Percentiles rank a stretch among this genome's conserved stretches.
Evolutionary conservation across 768 basidiomycete genomes (phyloP).

Genomic region (Leccinum subgranulosum): DNA sequence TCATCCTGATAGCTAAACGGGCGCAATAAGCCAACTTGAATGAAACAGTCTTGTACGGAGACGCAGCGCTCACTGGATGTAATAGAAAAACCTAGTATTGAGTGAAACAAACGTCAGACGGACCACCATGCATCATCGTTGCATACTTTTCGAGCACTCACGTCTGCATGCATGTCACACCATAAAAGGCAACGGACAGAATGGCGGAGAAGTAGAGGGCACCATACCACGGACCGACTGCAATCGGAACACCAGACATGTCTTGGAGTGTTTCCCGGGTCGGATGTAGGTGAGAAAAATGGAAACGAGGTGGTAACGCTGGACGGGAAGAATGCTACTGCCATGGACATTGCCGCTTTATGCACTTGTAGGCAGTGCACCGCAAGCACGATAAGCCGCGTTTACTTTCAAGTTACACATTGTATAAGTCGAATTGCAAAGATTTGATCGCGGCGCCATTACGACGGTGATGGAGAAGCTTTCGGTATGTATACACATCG

Average conservation of each 20-base stretch:
- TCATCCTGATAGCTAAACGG: constrained; percentile 3
- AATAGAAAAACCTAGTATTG: constrained; percentile 1
- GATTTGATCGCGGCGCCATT: not conserved
- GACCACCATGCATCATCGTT: not conserved
- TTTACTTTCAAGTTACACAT: not conserved
- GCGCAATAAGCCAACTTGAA: not conserved
- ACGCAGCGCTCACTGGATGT: constrained; percentile 2
- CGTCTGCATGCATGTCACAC: constrained; percentile 5
- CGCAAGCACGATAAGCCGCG: not conserved
- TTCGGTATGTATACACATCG: not conserved
- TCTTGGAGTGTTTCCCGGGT: not conserved
- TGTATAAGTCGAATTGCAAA: not conserved
- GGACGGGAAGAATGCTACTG: not conserved
- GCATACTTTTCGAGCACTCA: not conserved
- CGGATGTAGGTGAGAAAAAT: not conserved
- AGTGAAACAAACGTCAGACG: not conserved
- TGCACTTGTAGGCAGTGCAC: not conserved
- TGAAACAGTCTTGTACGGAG: not conserved
- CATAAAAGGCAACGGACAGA: constrained; percentile 1
- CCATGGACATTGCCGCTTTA: not conserved
- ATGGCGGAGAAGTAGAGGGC: constrained; percentile 3
- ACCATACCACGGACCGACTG: not conserved
- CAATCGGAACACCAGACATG: not conserved
- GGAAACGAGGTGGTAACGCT: not conserved
- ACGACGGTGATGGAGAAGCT: not conserved